phyloP scores from a whole-genome alignment of 257 asterid species.

The Lavandula angustifolia region DNA sequence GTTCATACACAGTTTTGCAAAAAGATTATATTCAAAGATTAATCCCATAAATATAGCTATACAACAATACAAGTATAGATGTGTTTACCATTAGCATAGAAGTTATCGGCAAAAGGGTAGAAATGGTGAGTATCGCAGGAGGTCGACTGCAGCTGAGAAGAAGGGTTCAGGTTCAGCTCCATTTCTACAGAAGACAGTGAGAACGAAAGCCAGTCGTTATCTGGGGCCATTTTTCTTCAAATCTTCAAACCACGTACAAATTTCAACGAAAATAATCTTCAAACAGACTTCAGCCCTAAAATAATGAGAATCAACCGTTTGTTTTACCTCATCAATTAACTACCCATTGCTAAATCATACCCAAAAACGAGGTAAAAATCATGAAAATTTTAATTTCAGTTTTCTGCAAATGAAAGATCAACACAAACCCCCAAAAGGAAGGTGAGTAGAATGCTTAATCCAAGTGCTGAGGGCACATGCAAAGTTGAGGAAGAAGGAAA shows the following conservation, averaged over 20 bases:
- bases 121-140: constrained; percentile 51
- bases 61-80: neutral
- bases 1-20: constrained; percentile 15
- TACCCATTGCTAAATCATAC: neutral
- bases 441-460: neutral
- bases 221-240: constrained; percentile 63
- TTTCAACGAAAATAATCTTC: constrained; percentile 5
- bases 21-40: too few species aligned
- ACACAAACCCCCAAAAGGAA: neutral
- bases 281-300: constrained; percentile 7
- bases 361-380: neutral
- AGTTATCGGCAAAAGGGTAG: constrained; percentile 69
- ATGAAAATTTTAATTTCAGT: neutral
- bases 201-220: constrained; percentile 80
- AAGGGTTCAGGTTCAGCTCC: constrained; percentile 48
- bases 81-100: constrained; percentile 59
- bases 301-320: neutral
- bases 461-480: constrained; percentile 33
- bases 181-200: constrained; percentile 80
- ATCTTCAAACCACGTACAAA: neutral
- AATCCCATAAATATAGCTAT: neutral
- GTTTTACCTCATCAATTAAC: constrained; percentile 16
- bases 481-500: constrained; percentile 32
- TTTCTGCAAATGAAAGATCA: neutral
- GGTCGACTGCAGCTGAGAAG: constrained; percentile 40